phyloP scores from a whole-genome alignment of 1,284 basidiomycete species.

The Sporisorium reilianum region DNA sequence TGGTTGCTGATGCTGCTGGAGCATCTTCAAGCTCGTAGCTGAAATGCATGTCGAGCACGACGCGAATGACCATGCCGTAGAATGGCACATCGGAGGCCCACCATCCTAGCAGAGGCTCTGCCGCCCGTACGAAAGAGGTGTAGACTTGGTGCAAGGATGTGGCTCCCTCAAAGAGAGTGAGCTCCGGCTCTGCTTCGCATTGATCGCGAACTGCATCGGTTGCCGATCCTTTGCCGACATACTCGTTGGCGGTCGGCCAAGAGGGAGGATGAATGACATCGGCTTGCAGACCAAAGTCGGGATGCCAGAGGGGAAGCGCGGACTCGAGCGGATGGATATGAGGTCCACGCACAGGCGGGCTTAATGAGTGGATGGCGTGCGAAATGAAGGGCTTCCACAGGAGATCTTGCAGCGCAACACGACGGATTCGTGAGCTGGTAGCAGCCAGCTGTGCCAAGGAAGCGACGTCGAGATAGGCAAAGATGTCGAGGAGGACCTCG shows the following conservation, averaged over 20 bases:
- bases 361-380: slow-evolving; percentile 20
- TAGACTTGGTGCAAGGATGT: slow-evolving; percentile 41
- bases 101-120: slow-evolving; percentile 46
- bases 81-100: slow-evolving; percentile 51
- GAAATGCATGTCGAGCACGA: slow-evolving; percentile 36
- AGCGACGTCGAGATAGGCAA: slow-evolving; percentile 26
- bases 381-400: slow-evolving; percentile 40
- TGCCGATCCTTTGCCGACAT: background rate
- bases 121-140: slow-evolving; percentile 24
- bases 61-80: slow-evolving; percentile 45
- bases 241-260: slow-evolving; percentile 27
- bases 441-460: slow-evolving; percentile 18
- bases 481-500: slow-evolving; percentile 43
- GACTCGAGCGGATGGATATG: slow-evolving; percentile 36
- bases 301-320: slow-evolving; percentile 37
- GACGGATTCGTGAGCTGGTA: slow-evolving; percentile 27
- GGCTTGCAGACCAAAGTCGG: slow-evolving; percentile 38
- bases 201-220: background rate
- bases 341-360: slow-evolving; percentile 25
- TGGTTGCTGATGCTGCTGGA: background rate
- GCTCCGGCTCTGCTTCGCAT: background rate
- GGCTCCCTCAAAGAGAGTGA: slow-evolving; percentile 37
- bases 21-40: slow-evolving; percentile 5
- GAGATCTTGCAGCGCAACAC: slow-evolving; percentile 29
- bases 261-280: slow-evolving; percentile 30